Conservation (phyloP, 305 asterid species). For the Rubia occidens region DNA sequence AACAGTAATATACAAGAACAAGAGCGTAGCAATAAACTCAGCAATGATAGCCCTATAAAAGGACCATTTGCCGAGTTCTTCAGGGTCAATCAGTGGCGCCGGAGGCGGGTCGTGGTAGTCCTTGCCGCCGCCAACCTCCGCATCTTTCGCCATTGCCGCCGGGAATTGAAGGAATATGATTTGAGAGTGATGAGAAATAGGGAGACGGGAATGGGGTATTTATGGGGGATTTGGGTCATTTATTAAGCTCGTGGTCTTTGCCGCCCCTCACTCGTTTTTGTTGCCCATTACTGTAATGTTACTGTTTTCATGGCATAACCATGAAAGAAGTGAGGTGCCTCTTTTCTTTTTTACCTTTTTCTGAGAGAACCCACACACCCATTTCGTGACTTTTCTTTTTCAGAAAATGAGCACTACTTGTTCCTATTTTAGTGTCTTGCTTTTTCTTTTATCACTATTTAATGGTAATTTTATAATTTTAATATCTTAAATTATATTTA, state of each 20-base stretch:
- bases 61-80: too few species aligned
- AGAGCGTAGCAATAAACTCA: too few species aligned
- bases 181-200: neutral
- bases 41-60: too few species aligned
- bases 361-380: neutral
- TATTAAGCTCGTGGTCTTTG: conserved; percentile 12
- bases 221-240: conserved; percentile 17
- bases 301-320: neutral
- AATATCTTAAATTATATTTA: too few species aligned
- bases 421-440: too few species aligned
- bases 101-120: conserved; percentile 30
- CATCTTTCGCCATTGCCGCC: conserved; percentile 36
- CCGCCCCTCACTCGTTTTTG: conserved; percentile 26
- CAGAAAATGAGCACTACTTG: neutral
- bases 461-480: too few species aligned
- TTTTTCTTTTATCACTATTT: too few species aligned
- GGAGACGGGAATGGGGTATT: conserved; percentile 23
- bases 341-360: neutral
- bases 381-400: neutral
- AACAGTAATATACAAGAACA: too few species aligned
- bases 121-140: conserved; percentile 33
- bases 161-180: neutral
- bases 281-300: neutral
- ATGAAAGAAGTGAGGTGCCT: too few species aligned
- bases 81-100: too few species aligned